Conservation (phyloP, 176 grass and related monocot genomes). For the Rhynchospora breviuscula region DNA sequence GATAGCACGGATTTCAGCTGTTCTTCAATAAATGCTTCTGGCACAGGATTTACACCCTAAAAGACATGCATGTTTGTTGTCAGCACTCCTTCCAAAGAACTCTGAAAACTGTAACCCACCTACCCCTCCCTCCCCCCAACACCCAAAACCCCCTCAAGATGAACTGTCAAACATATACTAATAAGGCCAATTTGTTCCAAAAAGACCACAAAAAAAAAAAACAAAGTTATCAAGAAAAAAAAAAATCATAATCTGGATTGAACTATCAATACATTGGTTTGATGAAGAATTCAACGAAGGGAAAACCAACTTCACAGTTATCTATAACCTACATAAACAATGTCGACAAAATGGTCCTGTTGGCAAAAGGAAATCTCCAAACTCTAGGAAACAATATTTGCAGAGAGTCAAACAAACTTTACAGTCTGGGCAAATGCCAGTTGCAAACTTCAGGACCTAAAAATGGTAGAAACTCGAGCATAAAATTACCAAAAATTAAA, state of each 20-base stretch:
- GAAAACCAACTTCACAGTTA: neutral
- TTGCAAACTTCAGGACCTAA: too few species aligned
- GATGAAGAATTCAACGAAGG: neutral
- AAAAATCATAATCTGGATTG: neutral
- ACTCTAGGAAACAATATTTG: neutral
- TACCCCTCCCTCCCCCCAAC: too few species aligned
- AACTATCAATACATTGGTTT: neutral
- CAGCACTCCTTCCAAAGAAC: neutral
- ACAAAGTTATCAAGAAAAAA: neutral
- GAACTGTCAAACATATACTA: neutral
- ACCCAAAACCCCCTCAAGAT: neutral
- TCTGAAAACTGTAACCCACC: neutral
- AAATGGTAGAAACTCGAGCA: too few species aligned
- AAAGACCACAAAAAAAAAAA: neutral
- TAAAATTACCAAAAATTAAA: neutral
- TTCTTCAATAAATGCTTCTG: slow-evolving; percentile 66
- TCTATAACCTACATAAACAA: neutral
- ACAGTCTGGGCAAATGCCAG: neutral
- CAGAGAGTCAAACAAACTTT: neutral
- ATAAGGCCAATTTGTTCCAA: too few species aligned
- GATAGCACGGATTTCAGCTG: slow-evolving; percentile 79
- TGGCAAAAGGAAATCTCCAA: neutral
- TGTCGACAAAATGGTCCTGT: neutral
- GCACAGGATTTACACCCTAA: slow-evolving; percentile 72
- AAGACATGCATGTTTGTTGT: neutral